phyloP scores from a whole-genome alignment of 2,329 filamentous ascomycete genomes.

The Sclerotinia subarctica region DNA sequence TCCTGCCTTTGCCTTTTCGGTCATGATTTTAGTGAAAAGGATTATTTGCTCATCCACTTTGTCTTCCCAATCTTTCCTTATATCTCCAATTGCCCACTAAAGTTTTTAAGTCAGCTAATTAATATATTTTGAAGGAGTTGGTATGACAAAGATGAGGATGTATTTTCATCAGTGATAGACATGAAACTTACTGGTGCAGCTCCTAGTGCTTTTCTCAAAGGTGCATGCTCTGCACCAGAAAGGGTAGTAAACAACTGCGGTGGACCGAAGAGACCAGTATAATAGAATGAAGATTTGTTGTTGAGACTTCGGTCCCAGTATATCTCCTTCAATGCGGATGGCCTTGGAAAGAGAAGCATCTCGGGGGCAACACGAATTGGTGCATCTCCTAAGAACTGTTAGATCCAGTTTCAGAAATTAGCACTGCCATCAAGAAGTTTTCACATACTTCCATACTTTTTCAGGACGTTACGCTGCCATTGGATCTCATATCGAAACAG shows the following conservation, averaged over 20 bases:
- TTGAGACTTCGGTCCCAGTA: conserved; percentile 43
- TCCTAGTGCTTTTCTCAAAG: conserved; percentile 9
- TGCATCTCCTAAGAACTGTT: conserved; percentile 28
- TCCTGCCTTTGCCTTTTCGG: not conserved
- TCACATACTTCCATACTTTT: conserved; percentile 11
- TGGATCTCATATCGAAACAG: not conserved
- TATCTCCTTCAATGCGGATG: conserved; percentile 41
- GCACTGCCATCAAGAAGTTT: accelerated
- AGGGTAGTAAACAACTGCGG: conserved; percentile 32
- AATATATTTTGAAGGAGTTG: too few species aligned
- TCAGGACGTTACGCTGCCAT: not conserved
- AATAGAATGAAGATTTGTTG: conserved; percentile 39
- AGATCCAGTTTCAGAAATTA: not conserved
- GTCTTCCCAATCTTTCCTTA: conserved; percentile 1
- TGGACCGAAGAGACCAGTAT: conserved; percentile 40
- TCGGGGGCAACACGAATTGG: conserved; percentile 34
- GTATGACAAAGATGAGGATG: not conserved
- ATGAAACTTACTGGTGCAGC: not conserved
- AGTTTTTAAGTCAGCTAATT: not conserved
- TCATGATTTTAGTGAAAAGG: conserved; percentile 3
- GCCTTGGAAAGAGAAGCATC: conserved; percentile 40
- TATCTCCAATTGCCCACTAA: conserved; percentile 1
- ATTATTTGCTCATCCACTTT: not conserved
- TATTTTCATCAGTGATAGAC: not conserved
- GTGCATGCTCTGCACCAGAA: not conserved